Evolutionary conservation across 345 rosid species (phyloP), one percentile per base, ranked within the genome.

Genomic region (Gossypium herbaceum): DNA sequence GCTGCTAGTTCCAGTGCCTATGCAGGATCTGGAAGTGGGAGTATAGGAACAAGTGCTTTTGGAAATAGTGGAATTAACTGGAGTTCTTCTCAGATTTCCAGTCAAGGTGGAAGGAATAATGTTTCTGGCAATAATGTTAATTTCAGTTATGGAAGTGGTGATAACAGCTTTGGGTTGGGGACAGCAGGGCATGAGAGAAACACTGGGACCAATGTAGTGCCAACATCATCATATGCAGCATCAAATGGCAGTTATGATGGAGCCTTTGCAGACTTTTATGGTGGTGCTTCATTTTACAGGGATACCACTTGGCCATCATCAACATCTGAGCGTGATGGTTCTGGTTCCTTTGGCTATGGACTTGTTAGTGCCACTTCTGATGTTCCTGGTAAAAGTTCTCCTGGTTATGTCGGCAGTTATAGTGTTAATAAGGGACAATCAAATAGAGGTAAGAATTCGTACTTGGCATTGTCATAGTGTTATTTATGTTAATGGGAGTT

Each of bases 351-450:
- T 69, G 85, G 85, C 45, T 87, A 83, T 77, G 87, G 85, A 68
- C 78, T 84, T 60, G 84, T 79, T 24, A 82, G 73, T 79, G 84
- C 82, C 67, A 69, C 88, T 78, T 72, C 90, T n/a, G 88, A 85
- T 71, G 87, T 79, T 84, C 52, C 90, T 12, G 81, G 81, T 25
- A 86, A 84, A 87, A 82, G 74, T 77, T 82, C 92, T 78, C 90
- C 91, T 60, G 91, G 92, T 68, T 87, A 84, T 81, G 89, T 89
- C 77, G 90, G 90, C 77, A 88, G 86, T 69, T 87, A 87, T 83
- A 85, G 83, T 72, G 86, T 86, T 84, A 91, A 85, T 76, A 91
- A 86, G 81, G 85, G 95, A 87, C 89, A 88, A 79, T 60, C 88
- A 84, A 88, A 79, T 88, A 87, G 93, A 91, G 94, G 94, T 90